These are phyloP conservation scores for Paraconiothyrium brasiliense DNA, from an alignment of 2,329 filamentous ascomycete species.

Conservation along the genomic window DNA sequence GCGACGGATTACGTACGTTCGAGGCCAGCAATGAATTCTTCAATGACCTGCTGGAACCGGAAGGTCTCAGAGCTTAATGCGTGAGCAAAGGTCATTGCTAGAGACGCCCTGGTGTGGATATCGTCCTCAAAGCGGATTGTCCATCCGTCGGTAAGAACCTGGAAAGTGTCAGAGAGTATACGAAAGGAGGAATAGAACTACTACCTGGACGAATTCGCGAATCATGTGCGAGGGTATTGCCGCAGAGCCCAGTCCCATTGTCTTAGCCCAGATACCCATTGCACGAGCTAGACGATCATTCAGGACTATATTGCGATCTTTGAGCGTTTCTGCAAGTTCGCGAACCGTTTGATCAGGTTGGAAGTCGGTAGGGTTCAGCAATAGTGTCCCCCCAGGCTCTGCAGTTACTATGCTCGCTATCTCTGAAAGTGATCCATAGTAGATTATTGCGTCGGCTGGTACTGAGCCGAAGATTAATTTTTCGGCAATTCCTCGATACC, in stretches of 20 bases:
- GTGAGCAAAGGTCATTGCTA: conserved; percentile 19
- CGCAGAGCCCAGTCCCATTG: no score
- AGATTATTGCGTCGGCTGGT: background rate
- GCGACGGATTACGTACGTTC: background rate
- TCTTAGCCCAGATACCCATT: background rate
- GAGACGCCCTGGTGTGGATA: background rate
- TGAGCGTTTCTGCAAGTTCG: background rate
- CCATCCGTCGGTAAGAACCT: background rate
- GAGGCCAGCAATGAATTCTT: background rate
- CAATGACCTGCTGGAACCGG: background rate
- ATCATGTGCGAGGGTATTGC: background rate
- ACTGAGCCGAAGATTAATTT: background rate
- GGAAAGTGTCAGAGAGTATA: no score
- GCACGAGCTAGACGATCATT: background rate
- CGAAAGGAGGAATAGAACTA: no score
- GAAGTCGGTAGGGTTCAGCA: background rate
- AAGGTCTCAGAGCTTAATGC: background rate
- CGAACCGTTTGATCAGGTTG: background rate
- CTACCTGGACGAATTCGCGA: background rate
- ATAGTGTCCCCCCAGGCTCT: background rate
- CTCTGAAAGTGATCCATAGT: background rate
- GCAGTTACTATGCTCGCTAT: background rate
- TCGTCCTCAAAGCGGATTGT: background rate
- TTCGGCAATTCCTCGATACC: background rate
- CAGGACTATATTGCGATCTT: background rate